Conservation (phyloP, 2,329 filamentous ascomycete species). For the Cordyceps javanica region DNA sequence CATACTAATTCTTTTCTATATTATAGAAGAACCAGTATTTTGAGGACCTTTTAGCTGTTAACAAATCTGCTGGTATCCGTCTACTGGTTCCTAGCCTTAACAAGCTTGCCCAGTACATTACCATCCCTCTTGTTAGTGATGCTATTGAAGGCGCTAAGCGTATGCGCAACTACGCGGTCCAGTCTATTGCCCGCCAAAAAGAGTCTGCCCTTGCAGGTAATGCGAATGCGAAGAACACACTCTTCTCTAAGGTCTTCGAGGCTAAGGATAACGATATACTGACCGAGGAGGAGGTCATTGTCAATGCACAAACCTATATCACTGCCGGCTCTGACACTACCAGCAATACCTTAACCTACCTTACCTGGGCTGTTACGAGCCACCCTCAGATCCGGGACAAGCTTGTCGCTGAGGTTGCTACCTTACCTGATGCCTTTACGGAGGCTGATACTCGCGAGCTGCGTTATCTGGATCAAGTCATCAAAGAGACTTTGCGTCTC, state of each 20-base stretch:
- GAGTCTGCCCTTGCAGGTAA: constrained; percentile 17
- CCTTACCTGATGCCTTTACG: constrained; percentile 23
- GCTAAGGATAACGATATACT: constrained; percentile 25
- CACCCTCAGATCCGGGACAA: constrained; percentile 23
- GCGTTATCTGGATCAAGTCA: constrained; percentile 34
- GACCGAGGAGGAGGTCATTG: constrained; percentile 27
- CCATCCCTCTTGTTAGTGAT: constrained; percentile 19
- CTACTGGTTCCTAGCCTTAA: constrained; percentile 24
- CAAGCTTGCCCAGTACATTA: constrained; percentile 19
- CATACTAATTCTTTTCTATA: not conserved
- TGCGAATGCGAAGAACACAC: constrained; percentile 21
- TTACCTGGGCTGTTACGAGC: constrained; percentile 34
- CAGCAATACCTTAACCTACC: constrained; percentile 41
- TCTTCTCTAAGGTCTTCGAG: constrained; percentile 33
- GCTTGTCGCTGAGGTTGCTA: constrained; percentile 30
- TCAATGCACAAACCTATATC: constrained; percentile 39
- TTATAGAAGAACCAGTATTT: constrained; percentile 10
- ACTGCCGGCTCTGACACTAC: constrained; percentile 48
- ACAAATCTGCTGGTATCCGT: constrained; percentile 19
- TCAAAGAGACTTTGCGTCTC: constrained; percentile 40
- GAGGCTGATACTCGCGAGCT: constrained; percentile 22
- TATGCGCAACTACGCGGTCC: constrained; percentile 20
- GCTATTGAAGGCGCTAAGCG: constrained; percentile 12
- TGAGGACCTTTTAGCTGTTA: constrained; percentile 14
- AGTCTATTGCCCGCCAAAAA: constrained; percentile 25